phyloP scores from a whole-genome alignment of 169 alveolate species.

The Eimeria maxima region DNA sequence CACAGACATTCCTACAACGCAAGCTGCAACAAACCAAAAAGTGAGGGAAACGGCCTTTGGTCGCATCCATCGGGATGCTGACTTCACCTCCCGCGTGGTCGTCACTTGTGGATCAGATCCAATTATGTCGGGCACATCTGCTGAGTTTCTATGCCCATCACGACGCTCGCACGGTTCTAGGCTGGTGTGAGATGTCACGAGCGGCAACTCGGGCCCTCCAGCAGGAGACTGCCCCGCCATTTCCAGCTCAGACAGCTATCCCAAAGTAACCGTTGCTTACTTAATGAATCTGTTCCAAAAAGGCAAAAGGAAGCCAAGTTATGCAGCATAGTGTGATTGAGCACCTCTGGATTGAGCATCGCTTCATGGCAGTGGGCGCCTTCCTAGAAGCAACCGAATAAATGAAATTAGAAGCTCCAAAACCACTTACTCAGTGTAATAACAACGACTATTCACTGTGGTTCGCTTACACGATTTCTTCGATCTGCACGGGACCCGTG shows the following conservation, averaged over 20 bases:
- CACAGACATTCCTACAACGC: neutral
- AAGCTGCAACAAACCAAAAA: neutral
- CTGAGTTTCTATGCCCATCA: neutral
- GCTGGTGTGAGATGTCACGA: neutral
- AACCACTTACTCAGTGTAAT: neutral
- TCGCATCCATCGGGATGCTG: neutral
- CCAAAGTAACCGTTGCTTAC: neutral
- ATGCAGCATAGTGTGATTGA: too few species aligned
- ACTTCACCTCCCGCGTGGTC: neutral
- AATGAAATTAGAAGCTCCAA: neutral
- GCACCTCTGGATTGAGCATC: neutral
- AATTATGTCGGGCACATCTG: neutral
- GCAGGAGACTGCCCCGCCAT: neutral
- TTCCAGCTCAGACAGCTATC: neutral
- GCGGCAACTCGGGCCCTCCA: neutral
- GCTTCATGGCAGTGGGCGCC: neutral
- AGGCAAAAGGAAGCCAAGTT: neutral
- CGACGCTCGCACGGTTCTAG: neutral
- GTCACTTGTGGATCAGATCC: neutral
- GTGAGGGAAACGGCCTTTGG: neutral
- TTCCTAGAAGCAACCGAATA: neutral
- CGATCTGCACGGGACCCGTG: neutral
- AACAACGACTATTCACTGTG: neutral
- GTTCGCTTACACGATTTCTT: neutral
- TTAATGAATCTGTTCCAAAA: neutral